Conservation (phyloP, 2,329 filamentous ascomycete genomes). For the Myriosclerotinia scirpicola region DNA sequence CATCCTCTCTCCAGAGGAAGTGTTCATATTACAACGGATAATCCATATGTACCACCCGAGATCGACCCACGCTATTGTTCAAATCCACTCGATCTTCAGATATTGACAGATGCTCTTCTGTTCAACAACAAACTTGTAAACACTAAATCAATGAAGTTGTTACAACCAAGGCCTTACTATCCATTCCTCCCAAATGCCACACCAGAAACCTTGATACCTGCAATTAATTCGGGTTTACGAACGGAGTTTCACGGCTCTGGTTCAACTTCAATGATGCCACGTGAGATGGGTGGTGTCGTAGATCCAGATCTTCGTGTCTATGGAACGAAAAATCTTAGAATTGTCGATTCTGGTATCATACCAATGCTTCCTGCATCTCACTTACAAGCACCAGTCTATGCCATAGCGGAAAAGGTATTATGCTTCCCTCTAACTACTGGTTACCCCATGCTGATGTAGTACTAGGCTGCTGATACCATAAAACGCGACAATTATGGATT, state of each 20-base stretch:
- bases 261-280: conserved; percentile 32
- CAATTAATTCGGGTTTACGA: conserved; percentile 29
- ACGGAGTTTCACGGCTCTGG: conserved; percentile 36
- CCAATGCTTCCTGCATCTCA: conserved; percentile 29
- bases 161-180: conserved; percentile 32
- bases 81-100: conserved; percentile 34
- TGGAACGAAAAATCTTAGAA: conserved; percentile 29
- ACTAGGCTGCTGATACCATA: conserved; percentile 35
- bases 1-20: conserved; percentile 58
- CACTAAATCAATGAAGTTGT: conserved; percentile 31
- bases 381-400: conserved; percentile 30
- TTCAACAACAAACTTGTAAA: conserved; percentile 34
- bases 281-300: conserved; percentile 31
- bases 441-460: conserved; percentile 1
- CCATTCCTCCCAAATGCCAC: conserved; percentile 32
- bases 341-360: conserved; percentile 34
- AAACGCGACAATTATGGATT: conserved; percentile 31
- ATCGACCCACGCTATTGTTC: conserved; percentile 46
- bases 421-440: conserved; percentile 28
- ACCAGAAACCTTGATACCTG: conserved; percentile 28
- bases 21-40: conserved; percentile 52
- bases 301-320: conserved; percentile 32
- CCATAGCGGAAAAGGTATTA: conserved; percentile 34
- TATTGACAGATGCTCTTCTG: conserved; percentile 33
- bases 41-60: conserved; percentile 44